Evolutionary conservation across 169 alveolate genomes (phyloP), one percentile per base, ranked within the genome.

Genomic region (Theileria annulata): DNA sequence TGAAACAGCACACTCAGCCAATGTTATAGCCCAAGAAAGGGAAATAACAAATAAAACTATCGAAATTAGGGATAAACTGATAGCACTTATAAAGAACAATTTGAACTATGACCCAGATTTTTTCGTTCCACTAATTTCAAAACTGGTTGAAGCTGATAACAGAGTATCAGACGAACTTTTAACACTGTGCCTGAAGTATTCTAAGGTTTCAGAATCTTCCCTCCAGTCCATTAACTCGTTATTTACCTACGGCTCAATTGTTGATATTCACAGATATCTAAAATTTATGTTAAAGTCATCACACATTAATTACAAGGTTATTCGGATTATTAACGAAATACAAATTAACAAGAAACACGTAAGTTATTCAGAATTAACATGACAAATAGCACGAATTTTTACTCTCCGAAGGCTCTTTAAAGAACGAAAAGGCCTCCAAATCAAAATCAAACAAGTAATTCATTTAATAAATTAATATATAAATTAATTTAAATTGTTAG

Each of bases 271-370:
- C 42, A 64, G 71, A 33, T 19, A 58, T 28, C 25, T 82, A 13
- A 66, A 75, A 33, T 30, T 82, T 5, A 17, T 82, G n/a, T 72
- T 75, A 30, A 75, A 82, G 28, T 23, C 42, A 0, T 49, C 25
- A 56, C 51, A 62, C 69, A 21, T 35, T 23, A 60, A 82, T 28
- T 63, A 47, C 28, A 59, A 37, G 10, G 86, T 82, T 15, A 4
- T 82, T 19, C 37, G 76, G 0, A 31, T 37, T 17, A 67, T 82
- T 54, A 82, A 82, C 59, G 69, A 56, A 8, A 82, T 82, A 0
- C 84, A 75, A 17, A 59, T 82, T 5, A 73, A 71, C 21, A 82
- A 75, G 68, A 70, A 72, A 28, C 85, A 82, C 23, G 79, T 71
- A 56, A 35, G 79, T 48, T 19, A 35, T 35, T 17, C 15, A 74